Percentiles rank a stretch among this genome's conserved stretches.
Conservation (phyloP, 1,284 basidiomycete species). For the Mycosarcoma maydis region DNA sequence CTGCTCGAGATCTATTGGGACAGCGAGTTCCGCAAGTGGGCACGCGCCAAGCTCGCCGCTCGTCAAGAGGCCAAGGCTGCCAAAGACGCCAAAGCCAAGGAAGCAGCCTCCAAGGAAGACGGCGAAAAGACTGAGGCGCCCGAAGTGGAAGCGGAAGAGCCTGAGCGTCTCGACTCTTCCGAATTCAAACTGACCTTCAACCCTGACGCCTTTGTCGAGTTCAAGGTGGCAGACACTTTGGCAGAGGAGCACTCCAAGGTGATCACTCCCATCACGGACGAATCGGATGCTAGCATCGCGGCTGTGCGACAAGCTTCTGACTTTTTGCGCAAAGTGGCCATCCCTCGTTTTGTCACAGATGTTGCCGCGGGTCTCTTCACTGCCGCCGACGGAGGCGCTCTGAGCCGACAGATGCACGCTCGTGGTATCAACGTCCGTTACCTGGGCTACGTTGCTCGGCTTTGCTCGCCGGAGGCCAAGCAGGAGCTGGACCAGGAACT, state of each 20-base stretch:
- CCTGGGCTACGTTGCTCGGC: slow-evolving; percentile 69
- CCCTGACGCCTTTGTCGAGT: slow-evolving; percentile 72
- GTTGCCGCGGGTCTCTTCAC: slow-evolving; percentile 69
- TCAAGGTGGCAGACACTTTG: slow-evolving; percentile 44
- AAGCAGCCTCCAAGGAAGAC: slow-evolving; percentile 39
- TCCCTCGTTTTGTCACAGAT: slow-evolving; percentile 69
- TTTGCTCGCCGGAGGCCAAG: slow-evolving; percentile 68
- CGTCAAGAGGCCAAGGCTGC: slow-evolving; percentile 45
- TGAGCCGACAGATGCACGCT: slow-evolving; percentile 71
- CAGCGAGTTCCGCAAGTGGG: slow-evolving; percentile 71
- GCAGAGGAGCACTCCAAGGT: slow-evolving; percentile 43
- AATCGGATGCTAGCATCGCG: slow-evolving; percentile 70
- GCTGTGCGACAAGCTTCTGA: slow-evolving; percentile 71
- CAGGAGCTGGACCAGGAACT: slow-evolving; percentile 62
- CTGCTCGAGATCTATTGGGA: slow-evolving; percentile 72
- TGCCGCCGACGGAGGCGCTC: slow-evolving; percentile 70
- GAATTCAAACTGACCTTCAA: slow-evolving; percentile 72
- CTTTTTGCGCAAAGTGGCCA: slow-evolving; percentile 70
- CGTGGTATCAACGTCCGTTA: slow-evolving; percentile 74
- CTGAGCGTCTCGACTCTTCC: slow-evolving; percentile 63
- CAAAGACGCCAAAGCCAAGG: slow-evolving; percentile 25
- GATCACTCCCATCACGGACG: slow-evolving; percentile 67
- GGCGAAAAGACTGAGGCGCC: slow-evolving; percentile 18
- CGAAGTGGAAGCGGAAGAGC: slow-evolving; percentile 37
- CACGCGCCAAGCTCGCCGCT: slow-evolving; percentile 69